Conservation (phyloP, 106 monocot genomes). For the Apostasia shenzhenica region DNA sequence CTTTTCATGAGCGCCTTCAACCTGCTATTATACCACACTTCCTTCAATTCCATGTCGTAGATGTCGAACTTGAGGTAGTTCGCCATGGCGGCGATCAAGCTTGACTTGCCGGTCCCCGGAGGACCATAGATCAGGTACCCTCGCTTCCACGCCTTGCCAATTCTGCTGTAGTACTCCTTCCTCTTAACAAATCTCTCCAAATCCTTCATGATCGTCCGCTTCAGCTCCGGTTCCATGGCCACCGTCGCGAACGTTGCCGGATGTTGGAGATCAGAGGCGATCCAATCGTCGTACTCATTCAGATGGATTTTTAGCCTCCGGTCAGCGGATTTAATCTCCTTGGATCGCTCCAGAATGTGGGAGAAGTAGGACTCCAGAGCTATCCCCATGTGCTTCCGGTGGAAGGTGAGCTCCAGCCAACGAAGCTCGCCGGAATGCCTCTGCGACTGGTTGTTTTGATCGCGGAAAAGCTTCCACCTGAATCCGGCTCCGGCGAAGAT, state of each 20-base stretch:
- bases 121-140: slow-evolving; percentile 42
- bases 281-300: slow-evolving; percentile 15
- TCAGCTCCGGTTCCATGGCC: slow-evolving; percentile 26
- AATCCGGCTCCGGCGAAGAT: slow-evolving; percentile 24
- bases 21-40: not conserved
- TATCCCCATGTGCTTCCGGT: slow-evolving; percentile 14
- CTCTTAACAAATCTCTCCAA: slow-evolving; percentile 17
- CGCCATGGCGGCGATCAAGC: slow-evolving; percentile 52
- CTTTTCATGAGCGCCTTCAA: not conserved
- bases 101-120: slow-evolving; percentile 43
- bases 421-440: not conserved
- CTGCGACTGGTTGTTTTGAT: not conserved
- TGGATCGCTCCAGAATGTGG: slow-evolving; percentile 5
- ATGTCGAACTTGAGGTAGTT: slow-evolving; percentile 21
- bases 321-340: slow-evolving; percentile 5
- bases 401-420: slow-evolving; percentile 24
- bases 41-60: slow-evolving; percentile 6
- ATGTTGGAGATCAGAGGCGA: slow-evolving; percentile 15
- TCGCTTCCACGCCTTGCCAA: slow-evolving; percentile 39
- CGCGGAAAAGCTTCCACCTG: slow-evolving; percentile 14
- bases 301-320: slow-evolving; percentile 14
- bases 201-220: slow-evolving; percentile 16
- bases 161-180: slow-evolving; percentile 16
- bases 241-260: slow-evolving; percentile 37
- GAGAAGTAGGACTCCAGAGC: slow-evolving; percentile 14